Evolutionary conservation across 2,329 filamentous ascomycete species (phyloP).

Genomic region (Beauveria asiatica): DNA sequence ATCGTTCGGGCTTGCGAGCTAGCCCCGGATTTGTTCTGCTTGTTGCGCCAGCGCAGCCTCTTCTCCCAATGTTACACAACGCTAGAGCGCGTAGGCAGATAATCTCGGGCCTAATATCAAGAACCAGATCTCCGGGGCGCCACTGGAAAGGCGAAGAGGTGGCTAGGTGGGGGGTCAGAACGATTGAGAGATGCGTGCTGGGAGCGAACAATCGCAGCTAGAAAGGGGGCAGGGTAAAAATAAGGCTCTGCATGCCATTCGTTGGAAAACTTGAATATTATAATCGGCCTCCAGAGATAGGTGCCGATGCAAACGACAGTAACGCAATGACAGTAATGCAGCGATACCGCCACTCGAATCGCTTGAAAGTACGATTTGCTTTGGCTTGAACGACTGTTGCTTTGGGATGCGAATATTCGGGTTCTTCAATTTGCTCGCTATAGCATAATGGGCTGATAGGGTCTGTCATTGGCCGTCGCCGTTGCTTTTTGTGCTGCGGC

Average conservation of each 20-base stretch:
- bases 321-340: not conserved
- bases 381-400: not conserved
- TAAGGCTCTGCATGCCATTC: not conserved
- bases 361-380: not conserved
- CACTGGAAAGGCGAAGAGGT: not conserved
- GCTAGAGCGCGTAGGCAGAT: not conserved
- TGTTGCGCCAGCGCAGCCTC: not conserved
- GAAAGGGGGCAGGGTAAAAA: not conserved
- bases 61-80: not conserved
- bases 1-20: not conserved
- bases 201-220: no score
- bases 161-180: not conserved
- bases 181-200: not conserved
- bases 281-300: not conserved
- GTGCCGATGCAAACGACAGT: not conserved
- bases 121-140: constrained; percentile 3
- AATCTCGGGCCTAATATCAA: not conserved
- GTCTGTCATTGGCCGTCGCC: not conserved
- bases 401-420: not conserved
- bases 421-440: not conserved
- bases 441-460: not conserved
- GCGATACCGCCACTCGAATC: constrained; percentile 5
- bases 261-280: not conserved
- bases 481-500: not conserved
- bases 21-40: not conserved